These are phyloP conservation scores for Aspergillus fructus DNA, from an alignment of 2,329 filamentous ascomycete species.

Conservation along the genomic window DNA sequence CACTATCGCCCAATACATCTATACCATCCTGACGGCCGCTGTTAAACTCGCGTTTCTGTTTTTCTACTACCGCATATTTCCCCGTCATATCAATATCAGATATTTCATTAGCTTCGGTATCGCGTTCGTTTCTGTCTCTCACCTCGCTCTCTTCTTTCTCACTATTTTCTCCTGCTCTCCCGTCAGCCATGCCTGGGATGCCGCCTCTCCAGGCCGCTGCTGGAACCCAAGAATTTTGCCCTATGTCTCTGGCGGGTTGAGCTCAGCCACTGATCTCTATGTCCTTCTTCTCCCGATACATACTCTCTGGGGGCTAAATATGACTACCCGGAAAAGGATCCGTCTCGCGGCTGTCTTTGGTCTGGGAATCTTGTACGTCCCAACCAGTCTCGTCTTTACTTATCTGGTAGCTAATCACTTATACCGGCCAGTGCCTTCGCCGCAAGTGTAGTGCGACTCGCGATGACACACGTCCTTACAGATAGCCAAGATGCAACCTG, in stretches of 20 bases:
- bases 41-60: constrained; percentile 30
- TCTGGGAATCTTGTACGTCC: neutral
- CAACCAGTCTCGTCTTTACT: neutral
- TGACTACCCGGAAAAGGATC: neutral
- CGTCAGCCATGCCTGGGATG: constrained; percentile 4
- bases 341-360: neutral
- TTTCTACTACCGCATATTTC: constrained; percentile 32
- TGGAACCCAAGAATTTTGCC: neutral
- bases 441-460: neutral
- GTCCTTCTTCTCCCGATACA: neutral
- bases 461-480: neutral
- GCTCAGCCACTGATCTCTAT: neutral
- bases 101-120: constrained; percentile 10
- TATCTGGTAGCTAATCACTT: neutral
- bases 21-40: constrained; percentile 12
- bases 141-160: constrained; percentile 16
- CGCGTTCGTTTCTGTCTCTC: neutral
- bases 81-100: constrained; percentile 16
- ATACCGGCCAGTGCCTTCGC: neutral
- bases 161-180: constrained; percentile 12
- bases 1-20: neutral
- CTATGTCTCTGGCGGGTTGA: neutral
- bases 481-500: neutral
- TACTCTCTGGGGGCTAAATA: neutral
- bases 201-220: constrained; percentile 3